Percentiles rank a stretch among this genome's conserved stretches.
phyloP scores from a whole-genome alignment of 306 rosid genomes.

The Castanopsis chinensis region DNA sequence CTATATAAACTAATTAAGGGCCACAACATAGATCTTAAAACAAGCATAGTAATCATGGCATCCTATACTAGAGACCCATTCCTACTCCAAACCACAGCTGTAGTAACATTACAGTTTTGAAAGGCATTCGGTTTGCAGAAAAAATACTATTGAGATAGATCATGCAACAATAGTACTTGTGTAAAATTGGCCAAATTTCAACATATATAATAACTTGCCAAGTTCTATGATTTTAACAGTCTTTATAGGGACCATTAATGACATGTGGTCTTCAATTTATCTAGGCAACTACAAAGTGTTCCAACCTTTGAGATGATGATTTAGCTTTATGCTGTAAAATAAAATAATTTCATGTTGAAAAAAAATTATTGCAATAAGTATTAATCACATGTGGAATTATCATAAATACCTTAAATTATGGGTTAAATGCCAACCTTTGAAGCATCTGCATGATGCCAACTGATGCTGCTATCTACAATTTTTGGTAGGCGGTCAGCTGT shows the following conservation, averaged over 20 bases:
- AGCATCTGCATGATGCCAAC: conserved; percentile 93
- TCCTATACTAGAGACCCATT: too few relatives aligned
- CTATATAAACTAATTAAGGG: too few relatives aligned
- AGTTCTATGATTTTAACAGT: conserved; percentile 12
- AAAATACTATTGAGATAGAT: too few relatives aligned
- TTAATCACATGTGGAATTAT: background rate
- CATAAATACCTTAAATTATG: conserved; percentile 18
- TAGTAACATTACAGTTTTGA: too few relatives aligned
- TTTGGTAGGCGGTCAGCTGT: conserved; percentile 71
- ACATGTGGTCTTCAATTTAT: background rate
- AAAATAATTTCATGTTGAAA: background rate
- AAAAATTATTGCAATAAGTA: background rate
- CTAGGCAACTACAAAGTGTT: conserved; percentile 21
- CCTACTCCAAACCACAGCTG: too few relatives aligned
- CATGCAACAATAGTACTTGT: too few relatives aligned
- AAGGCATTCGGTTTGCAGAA: too few relatives aligned
- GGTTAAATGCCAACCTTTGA: conserved; percentile 51
- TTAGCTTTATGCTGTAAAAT: conserved; percentile 34
- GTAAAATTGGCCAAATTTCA: too few relatives aligned
- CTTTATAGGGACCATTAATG: background rate
- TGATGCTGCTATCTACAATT: conserved; percentile 59
- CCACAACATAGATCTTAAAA: too few relatives aligned
- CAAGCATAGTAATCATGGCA: too few relatives aligned
- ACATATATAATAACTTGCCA: background rate
- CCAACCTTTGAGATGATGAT: conserved; percentile 61